phyloP scores from a whole-genome alignment of 2,329 filamentous ascomycete genomes.

The Thelonectria rubi region DNA sequence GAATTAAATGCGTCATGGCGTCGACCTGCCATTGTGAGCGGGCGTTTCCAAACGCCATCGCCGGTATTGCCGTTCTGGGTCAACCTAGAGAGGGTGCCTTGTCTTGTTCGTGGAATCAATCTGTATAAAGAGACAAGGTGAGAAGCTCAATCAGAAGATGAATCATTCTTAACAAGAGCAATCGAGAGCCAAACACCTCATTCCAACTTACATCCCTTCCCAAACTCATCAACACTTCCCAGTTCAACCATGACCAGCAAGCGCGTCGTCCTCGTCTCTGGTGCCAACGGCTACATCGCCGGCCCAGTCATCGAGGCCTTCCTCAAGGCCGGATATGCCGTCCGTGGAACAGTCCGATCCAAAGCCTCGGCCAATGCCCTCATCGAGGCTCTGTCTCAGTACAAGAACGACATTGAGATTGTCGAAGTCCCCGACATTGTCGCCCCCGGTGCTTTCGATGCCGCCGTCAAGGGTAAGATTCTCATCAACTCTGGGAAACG shows the following conservation, averaged over 20 bases:
- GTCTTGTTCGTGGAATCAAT: neutral
- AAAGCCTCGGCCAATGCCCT: constrained; percentile 34
- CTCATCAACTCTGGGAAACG: neutral
- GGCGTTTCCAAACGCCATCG: constrained; percentile 15
- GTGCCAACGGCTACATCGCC: constrained; percentile 53
- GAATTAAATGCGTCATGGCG: neutral
- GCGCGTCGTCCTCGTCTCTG: constrained; percentile 47
- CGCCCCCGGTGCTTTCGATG: constrained; percentile 46
- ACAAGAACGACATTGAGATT: constrained; percentile 36
- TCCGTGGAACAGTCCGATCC: constrained; percentile 51
- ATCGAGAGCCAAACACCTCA: neutral
- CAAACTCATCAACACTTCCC: neutral
- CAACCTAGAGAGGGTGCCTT: neutral
- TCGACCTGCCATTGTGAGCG: neutral
- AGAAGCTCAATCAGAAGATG: neutral
- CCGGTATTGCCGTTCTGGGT: constrained; percentile 1
- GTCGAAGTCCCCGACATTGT: constrained; percentile 48
- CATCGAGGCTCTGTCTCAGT: constrained; percentile 30
- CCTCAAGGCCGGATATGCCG: constrained; percentile 49
- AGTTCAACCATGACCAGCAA: constrained; percentile 34
- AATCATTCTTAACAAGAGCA: neutral
- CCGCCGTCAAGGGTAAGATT: constrained; percentile 44
- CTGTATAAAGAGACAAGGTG: constrained; percentile 4
- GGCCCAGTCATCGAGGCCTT: constrained; percentile 48
- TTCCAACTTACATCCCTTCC: neutral